Evolutionary conservation across 345 rosid species (phyloP).

Genomic region (Citrus maxima): DNA sequence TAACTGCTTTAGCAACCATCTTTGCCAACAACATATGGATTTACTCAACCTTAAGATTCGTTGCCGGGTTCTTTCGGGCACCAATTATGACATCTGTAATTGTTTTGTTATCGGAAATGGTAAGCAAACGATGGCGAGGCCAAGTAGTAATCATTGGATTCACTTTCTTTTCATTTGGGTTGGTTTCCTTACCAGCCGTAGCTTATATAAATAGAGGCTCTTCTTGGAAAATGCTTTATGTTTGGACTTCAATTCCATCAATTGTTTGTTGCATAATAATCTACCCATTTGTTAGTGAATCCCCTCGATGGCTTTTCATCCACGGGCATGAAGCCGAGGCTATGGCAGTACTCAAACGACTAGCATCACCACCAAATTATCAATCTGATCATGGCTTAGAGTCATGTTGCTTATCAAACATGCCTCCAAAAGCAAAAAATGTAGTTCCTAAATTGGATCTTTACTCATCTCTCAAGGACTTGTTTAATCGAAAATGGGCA

Average conservation of each 20-base stretch:
- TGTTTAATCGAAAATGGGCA: constrained; percentile 24
- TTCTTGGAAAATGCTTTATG: constrained; percentile 44
- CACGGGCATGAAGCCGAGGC: constrained; percentile 38
- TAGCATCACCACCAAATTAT: background rate
- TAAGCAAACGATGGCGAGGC: constrained; percentile 40
- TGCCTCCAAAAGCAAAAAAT: background rate
- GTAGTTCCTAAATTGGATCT: background rate
- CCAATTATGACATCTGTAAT: constrained; percentile 7
- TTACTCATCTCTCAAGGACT: constrained; percentile 17
- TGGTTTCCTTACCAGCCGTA: constrained; percentile 43
- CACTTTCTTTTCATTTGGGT: constrained; percentile 43
- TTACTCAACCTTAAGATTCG: constrained; percentile 23
- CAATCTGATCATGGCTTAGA: background rate
- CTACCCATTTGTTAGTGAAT: constrained; percentile 35
- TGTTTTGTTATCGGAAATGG: constrained; percentile 42
- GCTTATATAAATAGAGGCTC: background rate
- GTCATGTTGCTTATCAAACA: background rate
- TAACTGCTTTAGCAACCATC: constrained; percentile 28
- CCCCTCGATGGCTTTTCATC: constrained; percentile 55
- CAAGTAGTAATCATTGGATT: constrained; percentile 41
- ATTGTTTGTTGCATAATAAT: constrained; percentile 26
- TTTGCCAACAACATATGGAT: constrained; percentile 43
- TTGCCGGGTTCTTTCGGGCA: background rate
- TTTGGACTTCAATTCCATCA: constrained; percentile 35
- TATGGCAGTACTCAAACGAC: constrained; percentile 14